phyloP scores from a whole-genome alignment of 1,284 basidiomycete species.

The Ceratobasidium theobromae region DNA sequence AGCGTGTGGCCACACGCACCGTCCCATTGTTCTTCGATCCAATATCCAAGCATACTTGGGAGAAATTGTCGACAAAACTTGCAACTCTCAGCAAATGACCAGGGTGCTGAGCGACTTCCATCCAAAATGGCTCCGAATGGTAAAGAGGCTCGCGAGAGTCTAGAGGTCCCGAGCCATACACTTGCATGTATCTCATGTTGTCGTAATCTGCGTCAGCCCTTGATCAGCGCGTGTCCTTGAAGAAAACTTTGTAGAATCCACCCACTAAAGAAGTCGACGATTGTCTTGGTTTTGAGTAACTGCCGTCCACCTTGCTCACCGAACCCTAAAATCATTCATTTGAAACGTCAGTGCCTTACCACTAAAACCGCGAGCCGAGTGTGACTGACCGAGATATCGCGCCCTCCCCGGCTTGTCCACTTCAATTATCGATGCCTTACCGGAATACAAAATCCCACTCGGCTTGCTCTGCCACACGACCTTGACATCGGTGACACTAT shows the following conservation, averaged over 20 bases:
- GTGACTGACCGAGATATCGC: slow-evolving; percentile 6
- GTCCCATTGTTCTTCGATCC: slow-evolving; percentile 13
- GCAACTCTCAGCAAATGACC: slow-evolving; percentile 17
- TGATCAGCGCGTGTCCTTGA: neutral
- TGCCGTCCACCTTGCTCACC: slow-evolving; percentile 32
- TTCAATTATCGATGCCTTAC: slow-evolving; percentile 3
- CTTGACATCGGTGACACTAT: slow-evolving; percentile 4
- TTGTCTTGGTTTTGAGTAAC: slow-evolving; percentile 24
- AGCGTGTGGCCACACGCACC: slow-evolving; percentile 21
- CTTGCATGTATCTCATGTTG: slow-evolving; percentile 28
- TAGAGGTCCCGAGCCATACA: slow-evolving; percentile 19
- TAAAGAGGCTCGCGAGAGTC: slow-evolving; percentile 33
- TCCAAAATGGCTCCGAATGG: slow-evolving; percentile 31
- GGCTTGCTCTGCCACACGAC: slow-evolving; percentile 25
- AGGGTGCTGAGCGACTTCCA: slow-evolving; percentile 25
- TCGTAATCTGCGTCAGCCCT: slow-evolving; percentile 23
- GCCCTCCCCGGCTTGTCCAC: slow-evolving; percentile 19
- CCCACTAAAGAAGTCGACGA: slow-evolving; percentile 29
- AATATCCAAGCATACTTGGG: slow-evolving; percentile 30
- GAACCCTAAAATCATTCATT: slow-evolving; percentile 10
- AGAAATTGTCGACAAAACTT: slow-evolving; percentile 31
- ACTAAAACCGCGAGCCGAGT: neutral
- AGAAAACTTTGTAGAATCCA: neutral
- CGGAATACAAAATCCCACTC: neutral
- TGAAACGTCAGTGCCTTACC: neutral